These are phyloP conservation scores for Hypoxylon intermedium DNA, from an alignment of 495 filamentous ascomycete genomes.

Conservation along the genomic window DNA sequence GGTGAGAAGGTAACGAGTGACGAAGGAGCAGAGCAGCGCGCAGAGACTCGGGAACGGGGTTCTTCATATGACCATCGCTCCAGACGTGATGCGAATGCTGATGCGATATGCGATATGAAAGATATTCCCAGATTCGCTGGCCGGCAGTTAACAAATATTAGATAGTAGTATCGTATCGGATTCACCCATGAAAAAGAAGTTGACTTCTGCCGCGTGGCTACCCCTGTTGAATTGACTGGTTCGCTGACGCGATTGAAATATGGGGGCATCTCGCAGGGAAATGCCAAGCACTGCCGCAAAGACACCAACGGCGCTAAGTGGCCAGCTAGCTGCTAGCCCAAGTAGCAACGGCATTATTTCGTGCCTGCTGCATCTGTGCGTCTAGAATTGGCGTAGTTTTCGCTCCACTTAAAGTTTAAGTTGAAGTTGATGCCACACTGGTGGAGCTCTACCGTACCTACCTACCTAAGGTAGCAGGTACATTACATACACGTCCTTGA, in stretches of 20 bases:
- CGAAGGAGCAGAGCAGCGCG: constrained; percentile 30
- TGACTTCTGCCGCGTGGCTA: constrained; percentile 39
- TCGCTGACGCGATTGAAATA: constrained; percentile 37
- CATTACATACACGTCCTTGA: not conserved
- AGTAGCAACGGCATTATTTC: too few species aligned
- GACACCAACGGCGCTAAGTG: constrained; percentile 8
- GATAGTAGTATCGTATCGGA: constrained; percentile 19
- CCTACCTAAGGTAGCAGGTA: too few species aligned
- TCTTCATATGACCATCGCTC: constrained; percentile 40
- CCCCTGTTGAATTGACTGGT: constrained; percentile 38
- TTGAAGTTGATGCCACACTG: constrained; percentile 11
- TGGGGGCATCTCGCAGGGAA: constrained; percentile 24
- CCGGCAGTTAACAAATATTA: constrained; percentile 19
- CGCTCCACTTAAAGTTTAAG: not conserved
- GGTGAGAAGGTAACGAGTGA: constrained; percentile 39
- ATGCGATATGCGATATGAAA: constrained; percentile 11
- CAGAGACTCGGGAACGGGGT: constrained; percentile 25
- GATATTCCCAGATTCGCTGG: constrained; percentile 5
- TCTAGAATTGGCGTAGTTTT: constrained; percentile 15
- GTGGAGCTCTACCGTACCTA: too few species aligned
- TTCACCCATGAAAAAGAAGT: constrained; percentile 15
- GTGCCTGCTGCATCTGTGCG: not conserved
- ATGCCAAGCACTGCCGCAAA: constrained; percentile 15
- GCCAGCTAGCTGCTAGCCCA: not conserved
- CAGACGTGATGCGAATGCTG: constrained; percentile 4